Conservation (phyloP, 2,329 filamentous ascomycete genomes). For the Colletotrichum incanum region DNA sequence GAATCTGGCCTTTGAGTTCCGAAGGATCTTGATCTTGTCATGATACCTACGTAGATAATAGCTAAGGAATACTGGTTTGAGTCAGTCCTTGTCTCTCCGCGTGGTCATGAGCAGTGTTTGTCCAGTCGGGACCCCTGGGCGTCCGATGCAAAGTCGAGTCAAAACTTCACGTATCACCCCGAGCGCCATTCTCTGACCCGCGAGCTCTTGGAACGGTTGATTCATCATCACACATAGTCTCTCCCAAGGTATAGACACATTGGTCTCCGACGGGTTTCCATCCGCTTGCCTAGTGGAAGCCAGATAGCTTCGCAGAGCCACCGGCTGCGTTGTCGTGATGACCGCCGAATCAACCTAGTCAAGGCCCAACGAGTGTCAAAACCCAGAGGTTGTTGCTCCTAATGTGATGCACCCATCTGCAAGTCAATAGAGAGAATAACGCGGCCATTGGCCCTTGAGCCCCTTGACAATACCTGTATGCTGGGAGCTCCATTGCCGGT, state of each 20-base stretch:
- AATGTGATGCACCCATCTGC: background rate
- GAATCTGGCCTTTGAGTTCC: background rate
- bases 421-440: background rate
- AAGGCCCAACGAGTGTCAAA: background rate
- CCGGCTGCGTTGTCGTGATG: background rate
- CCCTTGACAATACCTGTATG: background rate
- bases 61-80: background rate
- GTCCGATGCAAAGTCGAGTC: background rate
- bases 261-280: background rate
- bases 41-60: background rate
- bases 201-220: background rate
- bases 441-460: background rate
- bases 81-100: background rate
- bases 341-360: background rate
- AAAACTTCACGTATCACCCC: background rate
- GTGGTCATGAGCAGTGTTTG: background rate
- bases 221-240: background rate
- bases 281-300: background rate
- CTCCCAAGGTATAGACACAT: background rate
- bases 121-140: background rate
- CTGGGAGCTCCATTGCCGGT: background rate
- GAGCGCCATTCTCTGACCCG: background rate
- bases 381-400: background rate
- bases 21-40: background rate
- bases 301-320: background rate